Conservation (phyloP, 2,329 filamentous ascomycete genomes). For the Sporothrix inflata region DNA sequence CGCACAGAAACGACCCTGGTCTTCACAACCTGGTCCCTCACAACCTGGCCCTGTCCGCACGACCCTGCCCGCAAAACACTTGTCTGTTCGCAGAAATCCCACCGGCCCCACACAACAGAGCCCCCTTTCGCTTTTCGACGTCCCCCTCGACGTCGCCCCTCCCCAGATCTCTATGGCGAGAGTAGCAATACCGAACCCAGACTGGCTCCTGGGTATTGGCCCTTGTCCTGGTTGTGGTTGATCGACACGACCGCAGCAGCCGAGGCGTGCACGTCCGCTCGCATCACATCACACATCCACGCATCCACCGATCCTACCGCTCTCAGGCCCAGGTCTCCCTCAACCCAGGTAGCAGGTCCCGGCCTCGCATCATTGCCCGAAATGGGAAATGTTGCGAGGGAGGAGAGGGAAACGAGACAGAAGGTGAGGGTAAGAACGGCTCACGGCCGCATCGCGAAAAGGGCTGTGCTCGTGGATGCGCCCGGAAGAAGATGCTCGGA, state of each 20-base stretch:
- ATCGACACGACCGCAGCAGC: constrained; percentile 7
- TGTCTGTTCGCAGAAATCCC: constrained; percentile 14
- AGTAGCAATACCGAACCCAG: constrained; percentile 1
- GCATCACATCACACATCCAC: background rate
- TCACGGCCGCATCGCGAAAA: background rate
- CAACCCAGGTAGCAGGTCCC: background rate
- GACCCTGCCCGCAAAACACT: background rate
- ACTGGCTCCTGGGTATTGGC: background rate
- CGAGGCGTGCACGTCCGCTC: background rate
- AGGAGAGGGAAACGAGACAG: background rate
- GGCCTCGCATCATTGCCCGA: background rate
- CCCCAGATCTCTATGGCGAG: too few species aligned
- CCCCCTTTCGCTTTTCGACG: background rate
- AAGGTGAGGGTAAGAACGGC: background rate
- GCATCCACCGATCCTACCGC: background rate
- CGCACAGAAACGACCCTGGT: background rate
- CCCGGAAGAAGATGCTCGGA: background rate
- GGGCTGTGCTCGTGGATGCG: background rate
- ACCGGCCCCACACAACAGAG: background rate
- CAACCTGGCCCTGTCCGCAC: background rate
- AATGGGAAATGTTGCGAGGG: constrained; percentile 9
- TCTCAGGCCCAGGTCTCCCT: background rate
- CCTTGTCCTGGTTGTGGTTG: background rate
- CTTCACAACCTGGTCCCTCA: background rate
- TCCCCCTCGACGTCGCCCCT: too few species aligned